Evolutionary conservation across 495 filamentous ascomycete species (phyloP), one percentile per base, ranked within the genome.

Genomic region (Penicillium lividum): DNA sequence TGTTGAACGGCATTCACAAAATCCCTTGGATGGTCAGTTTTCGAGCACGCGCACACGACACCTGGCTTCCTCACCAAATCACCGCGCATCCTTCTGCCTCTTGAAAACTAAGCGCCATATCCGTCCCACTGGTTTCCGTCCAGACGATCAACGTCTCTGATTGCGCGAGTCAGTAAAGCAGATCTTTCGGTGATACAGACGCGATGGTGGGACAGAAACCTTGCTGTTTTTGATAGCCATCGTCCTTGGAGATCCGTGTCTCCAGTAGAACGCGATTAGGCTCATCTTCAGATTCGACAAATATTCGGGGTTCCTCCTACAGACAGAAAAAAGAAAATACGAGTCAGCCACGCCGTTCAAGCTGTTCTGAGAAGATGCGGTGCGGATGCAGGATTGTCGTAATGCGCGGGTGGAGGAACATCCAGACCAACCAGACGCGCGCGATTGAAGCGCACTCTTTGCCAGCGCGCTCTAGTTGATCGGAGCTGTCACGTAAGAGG

Each of bases 51-150:
- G 18, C 46, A 34, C 30, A 50, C 57, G 43, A 43, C 31, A 27
- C 11, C 7, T 28, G 16, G 31, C 22, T 13, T n/a, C 22, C 76
- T 64, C 72, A 95, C 94, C 94, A 98, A 72, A 98, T 97, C 25
- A 86, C 80, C 10, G 87, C 86, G 72, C 94, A 98, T 15, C 95
- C 94, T 57, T 98, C 94, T 3, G 94, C 89, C 73, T 98, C 95
- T 74, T 98, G 94, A 72, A 98, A 98, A 72, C 93, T 97, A 54
- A 98, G 82, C 33, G 94, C 94, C 94, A 98, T 98, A 69, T 98
- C 94, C 56, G 90, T 86, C 29, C 89, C 89, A 76, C 84, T 89
- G 43, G 72, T 74, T 68, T 98, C 94, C 18, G 94, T 97, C 94
- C 94, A 98, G 46, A 98, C 92, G 47, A 98, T 98, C 46, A 98